These are phyloP conservation scores for Deakozyma indianensis DNA, from an alignment of 805 yeast genomes.

Conservation along the genomic window DNA sequence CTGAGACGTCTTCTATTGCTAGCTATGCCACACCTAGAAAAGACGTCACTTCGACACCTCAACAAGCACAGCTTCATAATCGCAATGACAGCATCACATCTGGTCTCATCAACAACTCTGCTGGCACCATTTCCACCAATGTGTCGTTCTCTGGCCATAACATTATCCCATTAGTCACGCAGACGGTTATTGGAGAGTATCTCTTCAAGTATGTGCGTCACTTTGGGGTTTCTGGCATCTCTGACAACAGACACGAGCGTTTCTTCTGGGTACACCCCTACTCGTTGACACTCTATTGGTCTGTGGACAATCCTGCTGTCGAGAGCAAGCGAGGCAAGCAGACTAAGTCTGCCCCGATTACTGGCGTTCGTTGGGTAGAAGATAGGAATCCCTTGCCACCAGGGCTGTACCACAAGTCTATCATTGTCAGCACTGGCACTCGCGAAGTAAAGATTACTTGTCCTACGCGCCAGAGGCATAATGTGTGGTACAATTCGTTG, in stretches of 20 bases:
- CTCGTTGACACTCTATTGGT: slow-evolving; percentile 83
- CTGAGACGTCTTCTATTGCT: neutral
- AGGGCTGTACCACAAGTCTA: slow-evolving; percentile 75
- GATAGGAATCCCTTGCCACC: slow-evolving; percentile 84
- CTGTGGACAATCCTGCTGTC: slow-evolving; percentile 61
- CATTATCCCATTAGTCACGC: slow-evolving; percentile 72
- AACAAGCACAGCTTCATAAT: neutral
- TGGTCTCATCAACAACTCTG: neutral
- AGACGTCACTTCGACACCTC: neutral
- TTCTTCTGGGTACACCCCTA: slow-evolving; percentile 97
- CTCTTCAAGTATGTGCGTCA: slow-evolving; percentile 76
- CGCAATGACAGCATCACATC: neutral
- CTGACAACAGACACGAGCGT: slow-evolving; percentile 76
- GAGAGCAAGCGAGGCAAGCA: slow-evolving; percentile 41
- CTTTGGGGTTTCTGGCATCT: slow-evolving; percentile 42
- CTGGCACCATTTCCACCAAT: neutral
- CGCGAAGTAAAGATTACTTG: slow-evolving; percentile 69
- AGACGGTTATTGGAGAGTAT: slow-evolving; percentile 86
- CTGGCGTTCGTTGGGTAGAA: slow-evolving; percentile 62
- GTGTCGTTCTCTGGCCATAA: neutral
- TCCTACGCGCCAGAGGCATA: slow-evolving; percentile 74
- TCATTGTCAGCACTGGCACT: slow-evolving; percentile 55
- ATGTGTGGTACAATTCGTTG: slow-evolving; percentile 79
- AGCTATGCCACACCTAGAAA: neutral
- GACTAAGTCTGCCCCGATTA: slow-evolving; percentile 69